Evolutionary conservation across 768 basidiomycete species (phyloP).

Genomic region (Termitomyces sp.): DNA sequence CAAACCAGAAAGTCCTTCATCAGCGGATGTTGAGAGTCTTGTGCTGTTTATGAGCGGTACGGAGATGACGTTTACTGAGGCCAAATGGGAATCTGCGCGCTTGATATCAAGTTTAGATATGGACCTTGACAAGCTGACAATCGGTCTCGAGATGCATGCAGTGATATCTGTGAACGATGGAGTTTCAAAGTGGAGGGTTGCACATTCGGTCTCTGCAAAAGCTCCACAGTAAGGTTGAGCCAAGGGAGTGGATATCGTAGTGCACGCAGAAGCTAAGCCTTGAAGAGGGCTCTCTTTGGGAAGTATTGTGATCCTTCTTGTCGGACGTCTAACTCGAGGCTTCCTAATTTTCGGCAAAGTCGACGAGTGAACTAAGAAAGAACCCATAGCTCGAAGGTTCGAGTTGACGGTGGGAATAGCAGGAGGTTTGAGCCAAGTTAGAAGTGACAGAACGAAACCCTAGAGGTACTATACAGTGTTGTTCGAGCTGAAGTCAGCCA

Average conservation of each 20-base stretch:
- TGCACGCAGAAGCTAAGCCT: background rate
- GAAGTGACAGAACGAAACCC: background rate
- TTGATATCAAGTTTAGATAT: background rate
- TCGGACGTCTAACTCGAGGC: background rate
- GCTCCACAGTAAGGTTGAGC: background rate
- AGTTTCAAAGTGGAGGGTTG: slow-evolving; percentile 1
- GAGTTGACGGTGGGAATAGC: background rate
- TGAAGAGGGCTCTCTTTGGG: background rate
- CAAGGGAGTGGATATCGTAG: background rate
- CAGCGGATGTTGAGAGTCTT: background rate
- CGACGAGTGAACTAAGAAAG: background rate
- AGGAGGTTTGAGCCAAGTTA: background rate
- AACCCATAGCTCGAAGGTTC: background rate
- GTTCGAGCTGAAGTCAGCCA: background rate
- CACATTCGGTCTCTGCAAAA: slow-evolving; percentile 5
- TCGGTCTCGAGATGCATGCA: slow-evolving; percentile 3
- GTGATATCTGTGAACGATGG: slow-evolving; percentile 7
- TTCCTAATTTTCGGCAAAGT: background rate
- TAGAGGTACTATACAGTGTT: background rate
- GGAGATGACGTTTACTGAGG: background rate
- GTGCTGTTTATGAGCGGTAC: background rate
- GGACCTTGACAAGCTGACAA: background rate
- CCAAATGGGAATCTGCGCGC: background rate
- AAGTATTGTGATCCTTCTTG: background rate
- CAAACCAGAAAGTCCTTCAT: background rate